Evolutionary conservation across 192 early-diverging fungal species (phyloP).

Genomic region (Podila clonocystis): DNA sequence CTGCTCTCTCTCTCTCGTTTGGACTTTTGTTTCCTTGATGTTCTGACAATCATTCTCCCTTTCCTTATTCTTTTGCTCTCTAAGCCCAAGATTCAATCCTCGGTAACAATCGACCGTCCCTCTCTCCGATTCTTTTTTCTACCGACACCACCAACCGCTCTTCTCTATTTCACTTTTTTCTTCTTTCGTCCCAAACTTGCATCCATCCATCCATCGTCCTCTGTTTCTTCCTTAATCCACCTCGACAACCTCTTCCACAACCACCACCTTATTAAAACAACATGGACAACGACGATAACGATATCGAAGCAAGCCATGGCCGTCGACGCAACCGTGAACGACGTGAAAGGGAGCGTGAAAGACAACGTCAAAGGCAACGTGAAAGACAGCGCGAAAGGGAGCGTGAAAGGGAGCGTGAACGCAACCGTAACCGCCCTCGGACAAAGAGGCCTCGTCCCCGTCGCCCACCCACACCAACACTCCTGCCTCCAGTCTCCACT

Average conservation of each 20-base stretch:
- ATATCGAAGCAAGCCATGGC: neutral
- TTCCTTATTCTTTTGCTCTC: neutral
- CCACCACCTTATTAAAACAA: neutral
- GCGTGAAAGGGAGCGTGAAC: conserved; percentile 1
- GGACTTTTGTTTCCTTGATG: no score
- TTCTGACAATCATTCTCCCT: neutral
- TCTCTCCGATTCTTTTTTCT: neutral
- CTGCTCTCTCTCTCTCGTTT: neutral
- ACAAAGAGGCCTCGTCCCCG: neutral
- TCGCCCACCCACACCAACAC: neutral
- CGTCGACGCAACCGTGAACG: neutral
- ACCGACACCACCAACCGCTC: neutral
- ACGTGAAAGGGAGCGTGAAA: neutral
- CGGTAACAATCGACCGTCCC: neutral
- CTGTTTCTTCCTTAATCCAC: neutral
- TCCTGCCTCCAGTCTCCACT: neutral
- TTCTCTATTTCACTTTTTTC: neutral
- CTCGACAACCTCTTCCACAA: neutral
- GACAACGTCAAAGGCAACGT: neutral
- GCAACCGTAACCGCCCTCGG: neutral
- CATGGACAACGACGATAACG: neutral
- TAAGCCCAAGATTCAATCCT: neutral
- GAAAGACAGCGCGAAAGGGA: neutral
- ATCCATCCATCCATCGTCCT: conserved; percentile 1
- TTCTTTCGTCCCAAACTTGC: neutral